Conservation (phyloP, 1,139 yeast genomes). For the Taiozyma sp. region DNA sequence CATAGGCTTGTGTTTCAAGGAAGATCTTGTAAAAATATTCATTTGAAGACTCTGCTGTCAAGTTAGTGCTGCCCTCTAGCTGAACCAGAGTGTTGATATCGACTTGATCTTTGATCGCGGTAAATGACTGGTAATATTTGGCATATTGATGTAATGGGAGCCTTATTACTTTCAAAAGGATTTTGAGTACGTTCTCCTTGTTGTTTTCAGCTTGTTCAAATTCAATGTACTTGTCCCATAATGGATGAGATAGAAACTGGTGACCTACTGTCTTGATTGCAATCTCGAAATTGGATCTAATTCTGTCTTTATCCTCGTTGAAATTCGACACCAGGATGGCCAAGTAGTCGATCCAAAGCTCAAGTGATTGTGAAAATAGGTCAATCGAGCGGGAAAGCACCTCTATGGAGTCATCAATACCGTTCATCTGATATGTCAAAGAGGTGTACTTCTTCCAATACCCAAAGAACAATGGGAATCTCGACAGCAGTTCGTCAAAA, state of each 20-base stretch:
- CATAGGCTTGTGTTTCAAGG: conserved; percentile 42
- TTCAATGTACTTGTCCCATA: conserved; percentile 63
- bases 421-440: conserved; percentile 49
- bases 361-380: conserved; percentile 51
- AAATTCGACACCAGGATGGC: conserved; percentile 41
- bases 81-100: conserved; percentile 32
- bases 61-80: conserved; percentile 15
- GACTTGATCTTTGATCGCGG: conserved; percentile 31
- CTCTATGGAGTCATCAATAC: conserved; percentile 44
- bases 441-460: conserved; percentile 61
- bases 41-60: conserved; percentile 30
- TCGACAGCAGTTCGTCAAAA: conserved; percentile 36
- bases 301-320: conserved; percentile 23
- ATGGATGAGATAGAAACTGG: conserved; percentile 54
- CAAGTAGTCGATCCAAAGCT: conserved; percentile 65
- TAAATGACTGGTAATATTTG: conserved; percentile 50
- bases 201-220: conserved; percentile 34
- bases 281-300: conserved; percentile 36
- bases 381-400: conserved; percentile 43
- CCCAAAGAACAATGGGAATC: conserved; percentile 53
- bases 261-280: conserved; percentile 44
- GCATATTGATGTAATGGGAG: conserved; percentile 72
- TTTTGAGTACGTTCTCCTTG: conserved; percentile 27
- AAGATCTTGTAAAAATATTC: conserved; percentile 40
- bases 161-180: conserved; percentile 40